These are phyloP conservation scores for Yamadazyma takamatsuzukensis DNA, from an alignment of 805 yeast species.

Conservation along the genomic window DNA sequence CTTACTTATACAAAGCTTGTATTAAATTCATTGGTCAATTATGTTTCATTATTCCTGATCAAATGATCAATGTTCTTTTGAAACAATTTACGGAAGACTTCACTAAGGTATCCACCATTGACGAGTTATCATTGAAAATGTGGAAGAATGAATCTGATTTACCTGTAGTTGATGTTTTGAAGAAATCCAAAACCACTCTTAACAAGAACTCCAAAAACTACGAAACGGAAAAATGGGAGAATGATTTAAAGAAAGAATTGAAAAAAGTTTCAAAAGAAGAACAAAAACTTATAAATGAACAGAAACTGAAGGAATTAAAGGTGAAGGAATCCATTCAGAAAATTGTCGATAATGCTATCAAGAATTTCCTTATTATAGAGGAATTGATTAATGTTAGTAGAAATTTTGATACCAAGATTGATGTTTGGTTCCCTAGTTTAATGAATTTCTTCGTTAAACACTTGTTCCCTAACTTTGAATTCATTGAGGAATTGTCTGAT, in stretches of 20 bases:
- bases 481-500: slow-evolving; percentile 52
- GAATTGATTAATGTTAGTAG: slow-evolving; percentile 9
- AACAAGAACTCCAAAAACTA: slow-evolving; percentile 80
- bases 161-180: slow-evolving; percentile 51
- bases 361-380: slow-evolving; percentile 10
- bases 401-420: slow-evolving; percentile 11
- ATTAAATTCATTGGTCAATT: slow-evolving; percentile 44
- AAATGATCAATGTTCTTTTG: too few species aligned
- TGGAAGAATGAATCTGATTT: slow-evolving; percentile 67
- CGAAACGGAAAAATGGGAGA: slow-evolving; percentile 88
- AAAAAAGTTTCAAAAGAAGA: slow-evolving; percentile 79
- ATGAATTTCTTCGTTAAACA: slow-evolving; percentile 20
- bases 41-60: slow-evolving; percentile 61
- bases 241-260: slow-evolving; percentile 69
- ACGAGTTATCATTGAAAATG: slow-evolving; percentile 52
- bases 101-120: too few species aligned
- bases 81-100: too few species aligned
- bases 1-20: slow-evolving; percentile 12
- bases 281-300: slow-evolving; percentile 55
- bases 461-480: slow-evolving; percentile 47
- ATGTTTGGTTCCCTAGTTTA: slow-evolving; percentile 10
- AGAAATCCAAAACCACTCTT: slow-evolving; percentile 38
- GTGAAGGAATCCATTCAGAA: slow-evolving; percentile 48
- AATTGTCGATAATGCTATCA: slow-evolving; percentile 8
- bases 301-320: slow-evolving; percentile 56